Evolutionary conservation across 2,329 filamentous ascomycete genomes (phyloP), one percentile per base, ranked within the genome.

Genomic region (Alternaria gansuensis): DNA sequence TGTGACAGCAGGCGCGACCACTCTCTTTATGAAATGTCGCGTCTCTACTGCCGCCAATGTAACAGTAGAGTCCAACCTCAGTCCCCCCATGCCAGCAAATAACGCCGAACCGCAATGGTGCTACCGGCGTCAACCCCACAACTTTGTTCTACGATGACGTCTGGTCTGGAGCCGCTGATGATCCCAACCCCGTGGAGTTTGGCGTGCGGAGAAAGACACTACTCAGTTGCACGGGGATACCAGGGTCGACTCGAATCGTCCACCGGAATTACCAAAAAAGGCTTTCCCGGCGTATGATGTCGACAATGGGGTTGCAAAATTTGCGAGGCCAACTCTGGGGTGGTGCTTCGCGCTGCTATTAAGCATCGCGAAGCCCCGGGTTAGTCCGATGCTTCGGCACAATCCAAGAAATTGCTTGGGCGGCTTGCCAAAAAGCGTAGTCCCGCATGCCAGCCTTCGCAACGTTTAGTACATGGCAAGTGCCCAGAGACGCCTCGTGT

Each of bases 151-250:
- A 33, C 54, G 46, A 64, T 67, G 64, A 67, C 64, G 64, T 65
- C 23, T 43, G 55, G 34, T 53, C 52, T 62, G 34, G 54, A 63
- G 64, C 60, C 54, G 61, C 56, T 21, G 45, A 34, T 46, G 51
- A 40, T 64, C 49, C 8, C 45, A 44, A 37, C 62, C 64, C 56
- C 58, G 50, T 51, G 58, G 59, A 64, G 64, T 31, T 54, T 57
- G 53, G 60, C 58, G 63, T 65, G 64, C 63, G 63, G 64, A 62
- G 56, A 59, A 40, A 36, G 41, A 40, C 21, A 46, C 54, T 54
- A 57, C 43, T 45, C 52, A 51, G 48, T 41, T 39, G 29, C 46
- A 54, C 50, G 52, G 51, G 57, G 45, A 45, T n/a, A 14, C 29
- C 36, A 54, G 40, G 31, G 45, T 50, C 31, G 33, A n/a, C 33